These are phyloP conservation scores for Stentor roeselii DNA, from an alignment of 73 alveolate genomes.

Conservation along the genomic window DNA sequence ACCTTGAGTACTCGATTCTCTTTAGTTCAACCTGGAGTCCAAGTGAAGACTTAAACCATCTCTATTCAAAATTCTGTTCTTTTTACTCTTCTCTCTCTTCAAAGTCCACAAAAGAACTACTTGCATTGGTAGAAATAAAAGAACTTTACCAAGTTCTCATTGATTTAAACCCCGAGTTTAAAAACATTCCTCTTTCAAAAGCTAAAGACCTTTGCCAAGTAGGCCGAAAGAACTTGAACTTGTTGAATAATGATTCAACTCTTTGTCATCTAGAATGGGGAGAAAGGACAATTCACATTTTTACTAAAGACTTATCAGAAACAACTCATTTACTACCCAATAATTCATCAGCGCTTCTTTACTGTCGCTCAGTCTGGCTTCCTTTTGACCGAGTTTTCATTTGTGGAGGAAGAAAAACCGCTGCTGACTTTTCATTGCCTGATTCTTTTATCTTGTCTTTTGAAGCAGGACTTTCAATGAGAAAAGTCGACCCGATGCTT, in stretches of 20 bases:
- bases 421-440: not conserved
- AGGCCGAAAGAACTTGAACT: not conserved
- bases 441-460: not conserved
- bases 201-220: not conserved
- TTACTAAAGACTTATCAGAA: not conserved
- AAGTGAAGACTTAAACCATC: not conserved
- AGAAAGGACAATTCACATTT: not conserved
- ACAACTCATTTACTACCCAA: not conserved
- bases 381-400: not conserved
- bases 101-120: not conserved
- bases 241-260: not conserved
- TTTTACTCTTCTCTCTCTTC: not conserved
- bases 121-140: not conserved
- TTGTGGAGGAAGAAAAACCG: constrained; percentile 24
- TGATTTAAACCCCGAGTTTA: not conserved
- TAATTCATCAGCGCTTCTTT: not conserved
- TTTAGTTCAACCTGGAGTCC: too few species aligned
- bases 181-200: not conserved
- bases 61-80: not conserved
- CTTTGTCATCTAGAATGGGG: not conserved
- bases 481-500: not conserved
- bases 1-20: not conserved
- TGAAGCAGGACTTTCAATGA: not conserved
- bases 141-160: not conserved
- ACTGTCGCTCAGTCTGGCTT: not conserved